Evolutionary conservation across 129 eudicot species (phyloP), one percentile per base, ranked within the genome.

Genomic region (Pseudognaphalium luteoalbum): DNA sequence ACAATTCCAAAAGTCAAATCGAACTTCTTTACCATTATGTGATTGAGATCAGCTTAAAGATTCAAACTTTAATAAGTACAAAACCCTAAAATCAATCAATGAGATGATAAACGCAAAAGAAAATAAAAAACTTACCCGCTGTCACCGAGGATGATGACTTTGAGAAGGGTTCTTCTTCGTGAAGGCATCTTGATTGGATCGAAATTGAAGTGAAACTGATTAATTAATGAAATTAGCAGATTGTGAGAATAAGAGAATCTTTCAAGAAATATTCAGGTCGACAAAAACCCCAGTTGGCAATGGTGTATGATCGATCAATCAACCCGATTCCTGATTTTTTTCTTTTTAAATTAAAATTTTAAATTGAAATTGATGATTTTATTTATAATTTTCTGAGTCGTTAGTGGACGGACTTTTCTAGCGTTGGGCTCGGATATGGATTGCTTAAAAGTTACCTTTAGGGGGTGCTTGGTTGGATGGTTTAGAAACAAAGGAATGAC

Each of bases 71-170:
- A 78, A 68, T 28, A 70, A 44, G 63, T 39, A 76, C 4, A 81
- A 76, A 82, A 50, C 75, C 84, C 77, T 22, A 50, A 25, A 68
- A 41, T 69, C 54, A 47, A 47, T 14, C 54, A 44, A 12, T 47
- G 3, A 47, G 17, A 47, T 47, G 54, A 47, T 14, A 14, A 14
- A 41, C 8, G 0, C 3, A 41, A 41, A 29, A 4, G 6, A 70
- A 20, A 19, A 5, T 2, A 35, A 5, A 51, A 19, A 22, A 77
- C 86, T 65, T 52, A 93, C 98, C 98, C 97, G 89, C 98, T 93
- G 80, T 93, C 98, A 30, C 98, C 98, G 76, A 93, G 98, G 80
- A 93, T 93, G 79, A 93, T 93, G 84, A 93, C 93, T 80, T 92
- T 87, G 74, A 90, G 88, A 78, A 90, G 96, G 33, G 96, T 89